Evolutionary conservation across 225 moss, liverwort and hornwort species (phyloP).

Genomic region (Physcomitrellopsis africana): DNA sequence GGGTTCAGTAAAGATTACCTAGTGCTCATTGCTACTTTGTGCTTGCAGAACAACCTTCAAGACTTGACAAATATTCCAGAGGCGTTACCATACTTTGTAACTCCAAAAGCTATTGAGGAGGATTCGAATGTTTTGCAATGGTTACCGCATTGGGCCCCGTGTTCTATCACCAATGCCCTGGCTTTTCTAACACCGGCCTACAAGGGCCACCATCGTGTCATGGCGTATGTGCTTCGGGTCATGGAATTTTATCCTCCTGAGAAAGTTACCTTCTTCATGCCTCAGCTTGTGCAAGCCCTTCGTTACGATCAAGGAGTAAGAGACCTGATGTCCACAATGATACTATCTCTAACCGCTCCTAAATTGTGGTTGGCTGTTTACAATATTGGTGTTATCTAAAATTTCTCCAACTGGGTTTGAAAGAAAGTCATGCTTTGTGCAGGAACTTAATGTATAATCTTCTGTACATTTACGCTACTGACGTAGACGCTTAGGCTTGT

Average conservation of each 20-base stretch:
- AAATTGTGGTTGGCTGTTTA: not conserved
- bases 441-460: no score
- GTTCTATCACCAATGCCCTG: constrained; percentile 78
- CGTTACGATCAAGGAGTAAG: constrained; percentile 79
- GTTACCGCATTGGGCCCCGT: constrained; percentile 82
- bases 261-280: constrained; percentile 92
- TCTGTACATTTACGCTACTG: no score
- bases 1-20: not conserved
- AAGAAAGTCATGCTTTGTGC: not conserved
- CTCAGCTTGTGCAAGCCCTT: constrained; percentile 86
- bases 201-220: constrained; percentile 83
- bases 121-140: constrained; percentile 63
- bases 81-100: constrained; percentile 79
- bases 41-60: constrained; percentile 54
- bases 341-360: not conserved
- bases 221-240: constrained; percentile 88
- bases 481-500: no score
- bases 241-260: constrained; percentile 88
- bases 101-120: constrained; percentile 79
- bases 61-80: constrained; percentile 63
- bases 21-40: constrained; percentile 12
- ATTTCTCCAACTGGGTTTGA: constrained; percentile 5
- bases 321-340: constrained; percentile 14
- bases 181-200: constrained; percentile 80
- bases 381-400: not conserved